Percentiles rank a stretch among this genome's conserved stretches.
Evolutionary conservation across 441 rosid species (phyloP).

Genomic region (Populus hybrid): DNA sequence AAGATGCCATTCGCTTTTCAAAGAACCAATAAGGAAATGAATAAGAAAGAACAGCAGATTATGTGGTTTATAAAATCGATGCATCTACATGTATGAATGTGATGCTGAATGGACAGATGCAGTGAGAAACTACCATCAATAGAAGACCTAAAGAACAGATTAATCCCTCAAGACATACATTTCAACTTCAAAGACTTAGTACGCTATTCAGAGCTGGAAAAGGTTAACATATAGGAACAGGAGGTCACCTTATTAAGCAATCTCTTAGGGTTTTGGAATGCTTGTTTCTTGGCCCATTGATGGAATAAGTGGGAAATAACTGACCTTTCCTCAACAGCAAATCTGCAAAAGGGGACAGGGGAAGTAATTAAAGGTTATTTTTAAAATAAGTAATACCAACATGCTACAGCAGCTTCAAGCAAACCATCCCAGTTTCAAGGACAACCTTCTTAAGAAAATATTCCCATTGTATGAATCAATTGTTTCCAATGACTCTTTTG

Average conservation of each 20-base stretch:
- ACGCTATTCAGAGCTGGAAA: background rate
- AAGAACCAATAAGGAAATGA: background rate
- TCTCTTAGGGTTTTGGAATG: conserved; percentile 87
- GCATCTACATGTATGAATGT: background rate
- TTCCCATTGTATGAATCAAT: conserved; percentile 50
- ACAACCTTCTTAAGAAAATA: conserved; percentile 71
- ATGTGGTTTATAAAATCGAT: background rate
- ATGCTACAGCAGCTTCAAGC: conserved; percentile 9
- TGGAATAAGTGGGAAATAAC: conserved; percentile 88
- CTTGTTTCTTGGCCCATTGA: conserved; percentile 93
- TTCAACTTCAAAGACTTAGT: background rate
- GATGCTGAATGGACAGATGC: background rate
- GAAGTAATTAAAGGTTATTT: background rate
- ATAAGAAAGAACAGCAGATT: background rate
- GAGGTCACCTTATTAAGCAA: conserved; percentile 70
- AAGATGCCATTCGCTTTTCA: background rate
- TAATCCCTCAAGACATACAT: background rate
- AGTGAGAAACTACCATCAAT: background rate
- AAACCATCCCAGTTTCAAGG: conserved; percentile 14
- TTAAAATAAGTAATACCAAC: conserved; percentile 4
- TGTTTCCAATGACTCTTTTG: conserved; percentile 37
- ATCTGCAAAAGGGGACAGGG: conserved; percentile 45
- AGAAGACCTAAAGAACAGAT: background rate
- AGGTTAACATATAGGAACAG: conserved; percentile 13
- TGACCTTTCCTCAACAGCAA: conserved; percentile 72